Evolutionary conservation across 108 stramenopile genomes (phyloP).

Genomic region (Skeletonema grethae): DNA sequence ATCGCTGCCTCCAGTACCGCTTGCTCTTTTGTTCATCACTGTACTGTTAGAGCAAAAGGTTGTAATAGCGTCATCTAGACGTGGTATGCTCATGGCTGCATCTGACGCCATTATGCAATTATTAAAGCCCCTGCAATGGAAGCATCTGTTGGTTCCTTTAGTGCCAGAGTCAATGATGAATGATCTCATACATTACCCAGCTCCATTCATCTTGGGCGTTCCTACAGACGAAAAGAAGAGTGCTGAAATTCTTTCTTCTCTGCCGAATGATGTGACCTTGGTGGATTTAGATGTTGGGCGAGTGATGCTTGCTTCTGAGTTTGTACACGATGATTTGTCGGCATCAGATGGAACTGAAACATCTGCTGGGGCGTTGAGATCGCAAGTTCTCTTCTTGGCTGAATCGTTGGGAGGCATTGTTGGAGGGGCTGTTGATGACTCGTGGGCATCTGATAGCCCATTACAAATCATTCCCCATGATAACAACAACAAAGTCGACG

Average conservation of each 20-base stretch:
- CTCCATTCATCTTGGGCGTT: constrained; percentile 83
- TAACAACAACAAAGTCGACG: constrained; percentile 7
- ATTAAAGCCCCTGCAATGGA: constrained; percentile 73
- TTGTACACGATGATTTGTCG: constrained; percentile 49
- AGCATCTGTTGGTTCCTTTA: constrained; percentile 78
- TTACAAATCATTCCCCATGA: constrained; percentile 12
- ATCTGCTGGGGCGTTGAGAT: constrained; percentile 57
- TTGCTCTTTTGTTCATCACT: constrained; percentile 75
- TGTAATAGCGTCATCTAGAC: constrained; percentile 72
- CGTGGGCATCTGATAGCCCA: constrained; percentile 77
- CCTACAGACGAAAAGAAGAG: constrained; percentile 72
- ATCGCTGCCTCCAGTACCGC: constrained; percentile 74
- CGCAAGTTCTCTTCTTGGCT: constrained; percentile 75
- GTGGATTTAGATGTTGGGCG: constrained; percentile 90
- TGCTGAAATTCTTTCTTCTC: constrained; percentile 57
- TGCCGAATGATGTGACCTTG: constrained; percentile 81
- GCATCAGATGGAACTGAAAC: constrained; percentile 24
- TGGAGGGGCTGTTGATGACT: constrained; percentile 56
- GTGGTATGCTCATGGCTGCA: constrained; percentile 71
- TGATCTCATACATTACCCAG: constrained; percentile 87
- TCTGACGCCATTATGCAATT: constrained; percentile 56
- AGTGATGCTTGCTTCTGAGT: constrained; percentile 77
- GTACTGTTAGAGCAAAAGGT: constrained; percentile 86
- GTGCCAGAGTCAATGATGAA: constrained; percentile 76
- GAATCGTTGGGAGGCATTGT: constrained; percentile 70